Base-by-base conservation (phyloP, 768 basidiomycete genomes). In the Daedalea quercina region DNA sequence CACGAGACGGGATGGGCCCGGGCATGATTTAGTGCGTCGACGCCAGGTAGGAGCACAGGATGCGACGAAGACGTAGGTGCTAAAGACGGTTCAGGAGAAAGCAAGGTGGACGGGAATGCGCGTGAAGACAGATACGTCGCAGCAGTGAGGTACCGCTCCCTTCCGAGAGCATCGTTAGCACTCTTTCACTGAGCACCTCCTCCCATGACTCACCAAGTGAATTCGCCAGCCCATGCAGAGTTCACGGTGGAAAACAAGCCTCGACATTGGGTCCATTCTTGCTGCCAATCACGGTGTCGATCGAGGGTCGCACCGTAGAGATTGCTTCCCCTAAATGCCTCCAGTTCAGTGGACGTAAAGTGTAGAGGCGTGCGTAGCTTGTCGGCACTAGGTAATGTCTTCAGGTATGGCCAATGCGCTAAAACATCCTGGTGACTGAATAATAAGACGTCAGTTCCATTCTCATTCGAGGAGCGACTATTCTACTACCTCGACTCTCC, bases 1-100 rank as follows among this genome's bases (percentile, higher is more conserved):
- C 94, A 97, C 0, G 90, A 86, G 26, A 95, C 87, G 1, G 87
- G 84, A 37, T 87, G 79, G 0, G 75, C 84, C 2, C 90, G 84
- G 19, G 80, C 78, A 64, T 96, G 94, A 63, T 98, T 96, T 47
- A 95, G 72, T 3, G 84, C 71, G 68, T 98, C 94, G 25, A 94
- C 72, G 0, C 90, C 90, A 0, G 95, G 94, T 35, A 97, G 74
- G 28, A 97, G 79, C 11, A 96, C 74, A 1, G 93, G 90, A 57
- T 85, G 75, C 0, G 85, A 80, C 8, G 74, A 67, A 0, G 76
- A 67, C 0, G 76, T 73, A 12, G 75, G 66, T 26, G 76, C 63
- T 9, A 87, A 72, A 0, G 82, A 74, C 6, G 85, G 81, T 0
- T 60, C 74, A 19, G 65, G 62, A 3, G 81, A 81, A 25, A 96